A percentile compares a stretch with the other conserved stretches of the same genome.
Conservation (phyloP, 352 stramenopile genomes). For the Phytophthora meadii region DNA sequence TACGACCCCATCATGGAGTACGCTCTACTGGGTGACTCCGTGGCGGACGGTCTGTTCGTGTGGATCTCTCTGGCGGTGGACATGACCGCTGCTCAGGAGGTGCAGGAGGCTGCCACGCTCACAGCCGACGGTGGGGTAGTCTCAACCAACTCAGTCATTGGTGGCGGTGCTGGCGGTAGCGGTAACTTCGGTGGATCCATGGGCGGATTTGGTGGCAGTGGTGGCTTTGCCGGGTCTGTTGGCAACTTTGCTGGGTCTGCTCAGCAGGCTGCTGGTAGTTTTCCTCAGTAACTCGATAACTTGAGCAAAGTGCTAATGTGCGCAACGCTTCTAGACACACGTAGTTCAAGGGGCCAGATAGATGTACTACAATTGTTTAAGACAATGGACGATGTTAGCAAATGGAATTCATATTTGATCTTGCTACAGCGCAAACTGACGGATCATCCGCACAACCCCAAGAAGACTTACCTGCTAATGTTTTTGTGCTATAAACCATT, state of each 20-base stretch:
- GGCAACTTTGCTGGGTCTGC: conserved; percentile 3
- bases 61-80: conserved; percentile 36
- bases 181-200: conserved; percentile 27
- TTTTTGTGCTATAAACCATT: too few relatives aligned
- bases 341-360: not conserved
- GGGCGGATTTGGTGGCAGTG: conserved; percentile 19
- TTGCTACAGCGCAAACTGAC: not conserved
- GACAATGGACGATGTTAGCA: not conserved
- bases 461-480: not conserved
- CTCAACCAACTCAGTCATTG: conserved; percentile 17
- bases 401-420: not conserved
- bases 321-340: too few relatives aligned
- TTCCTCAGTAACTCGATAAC: conserved; percentile 1
- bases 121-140: conserved; percentile 29
- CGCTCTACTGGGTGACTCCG: conserved; percentile 2
- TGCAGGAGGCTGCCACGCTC: conserved; percentile 16
- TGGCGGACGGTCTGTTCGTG: conserved; percentile 22
- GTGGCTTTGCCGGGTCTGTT: conserved; percentile 11
- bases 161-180: conserved; percentile 12
- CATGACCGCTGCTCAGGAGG: conserved; percentile 21
- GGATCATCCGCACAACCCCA: not conserved
- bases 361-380: not conserved
- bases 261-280: not conserved
- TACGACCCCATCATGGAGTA: conserved; percentile 31
- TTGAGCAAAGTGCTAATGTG: too few relatives aligned